Conservation (phyloP, 2,329 filamentous ascomycete species). For the Gnomoniopsis sp. region DNA sequence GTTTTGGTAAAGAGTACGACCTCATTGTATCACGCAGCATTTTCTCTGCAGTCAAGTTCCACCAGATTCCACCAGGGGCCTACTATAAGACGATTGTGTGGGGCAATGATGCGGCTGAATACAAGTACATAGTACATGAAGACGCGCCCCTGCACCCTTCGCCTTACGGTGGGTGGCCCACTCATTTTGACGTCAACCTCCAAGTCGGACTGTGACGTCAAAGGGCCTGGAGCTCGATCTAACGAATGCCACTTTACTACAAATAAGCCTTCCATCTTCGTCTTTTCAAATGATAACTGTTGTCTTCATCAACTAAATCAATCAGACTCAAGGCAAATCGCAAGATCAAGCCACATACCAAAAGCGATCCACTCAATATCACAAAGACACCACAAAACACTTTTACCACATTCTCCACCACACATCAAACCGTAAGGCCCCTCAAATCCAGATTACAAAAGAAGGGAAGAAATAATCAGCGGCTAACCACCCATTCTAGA, state of each 20-base stretch:
- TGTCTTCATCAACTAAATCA: no score
- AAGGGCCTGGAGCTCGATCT: constrained; percentile 1
- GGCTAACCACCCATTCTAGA: constrained; percentile 3
- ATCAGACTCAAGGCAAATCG: neutral
- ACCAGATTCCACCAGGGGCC: neutral
- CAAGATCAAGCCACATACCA: neutral
- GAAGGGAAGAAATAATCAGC: neutral
- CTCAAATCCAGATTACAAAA: neutral
- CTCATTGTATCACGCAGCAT: no score
- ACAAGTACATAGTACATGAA: neutral
- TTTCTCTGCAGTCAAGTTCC: neutral
- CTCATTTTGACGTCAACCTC: constrained; percentile 17
- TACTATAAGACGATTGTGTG: constrained; percentile 5
- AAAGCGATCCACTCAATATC: neutral
- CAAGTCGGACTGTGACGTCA: constrained; percentile 14
- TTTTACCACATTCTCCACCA: neutral
- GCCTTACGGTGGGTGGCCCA: neutral
- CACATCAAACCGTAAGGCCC: constrained; percentile 7
- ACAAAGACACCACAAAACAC: neutral
- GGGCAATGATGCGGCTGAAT: constrained; percentile 5
- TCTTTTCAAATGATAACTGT: no score
- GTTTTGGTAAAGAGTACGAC: no score
- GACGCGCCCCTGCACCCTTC: no score
- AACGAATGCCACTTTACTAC: neutral
- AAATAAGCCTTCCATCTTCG: constrained; percentile 5